Evolutionary conservation across 306 rosid genomes (phyloP).

Genomic region (Fragaria nilgerrensis): DNA sequence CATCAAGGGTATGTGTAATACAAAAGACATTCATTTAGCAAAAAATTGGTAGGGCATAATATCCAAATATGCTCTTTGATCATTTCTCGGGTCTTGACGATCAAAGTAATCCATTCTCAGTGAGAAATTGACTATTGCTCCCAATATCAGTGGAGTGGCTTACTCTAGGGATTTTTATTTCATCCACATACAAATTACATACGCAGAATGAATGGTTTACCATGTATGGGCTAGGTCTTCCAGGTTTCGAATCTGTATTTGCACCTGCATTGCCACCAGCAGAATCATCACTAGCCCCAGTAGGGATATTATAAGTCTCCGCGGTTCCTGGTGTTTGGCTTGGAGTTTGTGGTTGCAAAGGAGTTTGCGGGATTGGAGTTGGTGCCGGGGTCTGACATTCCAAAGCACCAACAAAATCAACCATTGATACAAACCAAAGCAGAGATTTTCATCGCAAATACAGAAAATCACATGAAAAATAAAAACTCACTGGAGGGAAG

Average conservation of each 20-base stretch:
- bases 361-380: constrained; percentile 82
- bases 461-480: not conserved
- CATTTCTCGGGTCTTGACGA: not conserved
- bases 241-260: constrained; percentile 64
- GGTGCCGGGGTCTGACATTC: constrained; percentile 64
- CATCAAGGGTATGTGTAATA: not conserved
- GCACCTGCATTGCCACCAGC: constrained; percentile 30
- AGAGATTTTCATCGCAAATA: not conserved
- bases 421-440: not conserved
- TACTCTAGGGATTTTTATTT: not conserved
- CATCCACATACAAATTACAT: not conserved
- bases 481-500: constrained; percentile 84
- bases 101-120: not conserved
- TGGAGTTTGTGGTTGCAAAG: constrained; percentile 68
- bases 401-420: constrained; percentile 29
- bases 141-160: not conserved
- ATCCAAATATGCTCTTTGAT: not conserved
- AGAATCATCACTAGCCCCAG: constrained; percentile 78
- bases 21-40: not conserved
- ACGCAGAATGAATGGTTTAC: constrained; percentile 33
- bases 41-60: not conserved
- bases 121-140: not conserved
- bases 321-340: constrained; percentile 85
- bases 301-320: constrained; percentile 83
- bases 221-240: constrained; percentile 73